Base-by-base conservation (phyloP, 2,329 filamentous ascomycete species). In the Eurotiales sp. region DNA sequence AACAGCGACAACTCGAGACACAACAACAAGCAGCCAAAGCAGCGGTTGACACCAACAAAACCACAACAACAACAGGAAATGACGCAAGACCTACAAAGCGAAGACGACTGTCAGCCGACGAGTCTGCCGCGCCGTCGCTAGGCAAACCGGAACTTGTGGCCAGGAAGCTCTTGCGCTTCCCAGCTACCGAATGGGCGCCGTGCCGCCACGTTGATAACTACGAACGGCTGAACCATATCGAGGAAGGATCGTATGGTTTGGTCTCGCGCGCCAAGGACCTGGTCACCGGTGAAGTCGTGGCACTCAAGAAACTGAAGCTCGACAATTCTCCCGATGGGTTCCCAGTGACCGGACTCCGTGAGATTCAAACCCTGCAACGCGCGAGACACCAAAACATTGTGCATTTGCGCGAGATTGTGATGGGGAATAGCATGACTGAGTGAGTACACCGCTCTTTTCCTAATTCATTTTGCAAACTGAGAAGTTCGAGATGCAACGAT, bases 201-300 rank as follows among this genome's bases (percentile, higher is more conserved):
- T 87, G 86, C 64, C 80, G 87, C 54, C 88, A 88, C 65, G 86
- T 95, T 22, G 87, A 92, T 64, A 86, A 89, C 64, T 99, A 91
- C 72, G 88, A 96, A 63, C 87, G 88, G 59, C 77, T 99, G 52
- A 99, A 99, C 69, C 88, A 93, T 66, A 99, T 99, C 62, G 93
- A 97, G 70, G 93, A 99, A 74, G 93, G 93, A 30, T 90, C 90
- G 8, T 99, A 99, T 70, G 93, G 93, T 41, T 92, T 86, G 81
- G 93, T 99, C 4, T 91, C 91, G 50, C 81, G 93, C 52, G 93
- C 90, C 11, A 85, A 79, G 55, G 86, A 95, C 61, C 76, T 80
- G 27, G 73, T 77, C 3, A 92, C 88, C 0, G 87, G 88, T 29
- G 81, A 86, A 52, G 80, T 99, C 6, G 91, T 97, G 17, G 93